Conservation (phyloP, 2,329 filamentous ascomycete species). For the Colletotrichum orchidophilum region DNA sequence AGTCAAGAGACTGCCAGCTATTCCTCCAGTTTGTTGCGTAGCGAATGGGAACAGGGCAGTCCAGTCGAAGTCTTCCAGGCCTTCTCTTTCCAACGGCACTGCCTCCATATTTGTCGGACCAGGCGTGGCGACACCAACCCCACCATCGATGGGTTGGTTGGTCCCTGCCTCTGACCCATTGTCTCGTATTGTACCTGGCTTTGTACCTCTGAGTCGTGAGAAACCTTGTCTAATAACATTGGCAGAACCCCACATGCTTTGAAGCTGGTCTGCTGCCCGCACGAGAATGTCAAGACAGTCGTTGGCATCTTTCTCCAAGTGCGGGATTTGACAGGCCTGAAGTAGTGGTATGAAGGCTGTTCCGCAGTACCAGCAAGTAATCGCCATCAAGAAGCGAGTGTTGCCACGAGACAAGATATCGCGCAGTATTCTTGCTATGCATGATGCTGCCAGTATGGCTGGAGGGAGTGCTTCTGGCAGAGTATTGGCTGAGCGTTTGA, state of each 20-base stretch:
- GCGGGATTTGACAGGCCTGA: constrained; percentile 46
- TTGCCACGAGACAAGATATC: constrained; percentile 50
- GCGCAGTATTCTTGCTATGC: constrained; percentile 48
- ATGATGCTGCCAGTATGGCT: constrained; percentile 49
- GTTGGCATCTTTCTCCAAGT: constrained; percentile 42
- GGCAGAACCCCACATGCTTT: constrained; percentile 47
- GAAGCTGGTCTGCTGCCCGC: constrained; percentile 44
- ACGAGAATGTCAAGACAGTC: constrained; percentile 45
- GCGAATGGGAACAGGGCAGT: constrained; percentile 46
- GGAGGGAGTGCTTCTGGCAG: constrained; percentile 48
- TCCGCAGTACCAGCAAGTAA: constrained; percentile 53
- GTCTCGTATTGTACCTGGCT: neutral
- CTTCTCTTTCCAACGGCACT: neutral
- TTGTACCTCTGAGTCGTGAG: constrained; percentile 37
- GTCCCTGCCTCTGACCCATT: neutral
- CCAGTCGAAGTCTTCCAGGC: constrained; percentile 41
- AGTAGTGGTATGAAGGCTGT: constrained; percentile 52
- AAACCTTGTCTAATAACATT: constrained; percentile 46
- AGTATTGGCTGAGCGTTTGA: constrained; percentile 46
- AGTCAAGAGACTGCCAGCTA: constrained; percentile 40
- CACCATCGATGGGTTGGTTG: too few species aligned
- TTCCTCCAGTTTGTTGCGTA: constrained; percentile 41
- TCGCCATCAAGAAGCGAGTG: constrained; percentile 51
- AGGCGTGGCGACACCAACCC: neutral
- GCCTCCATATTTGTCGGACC: neutral